phyloP scores from a whole-genome alignment of 1,139 yeast species.

The Scheffersomyces titani region DNA sequence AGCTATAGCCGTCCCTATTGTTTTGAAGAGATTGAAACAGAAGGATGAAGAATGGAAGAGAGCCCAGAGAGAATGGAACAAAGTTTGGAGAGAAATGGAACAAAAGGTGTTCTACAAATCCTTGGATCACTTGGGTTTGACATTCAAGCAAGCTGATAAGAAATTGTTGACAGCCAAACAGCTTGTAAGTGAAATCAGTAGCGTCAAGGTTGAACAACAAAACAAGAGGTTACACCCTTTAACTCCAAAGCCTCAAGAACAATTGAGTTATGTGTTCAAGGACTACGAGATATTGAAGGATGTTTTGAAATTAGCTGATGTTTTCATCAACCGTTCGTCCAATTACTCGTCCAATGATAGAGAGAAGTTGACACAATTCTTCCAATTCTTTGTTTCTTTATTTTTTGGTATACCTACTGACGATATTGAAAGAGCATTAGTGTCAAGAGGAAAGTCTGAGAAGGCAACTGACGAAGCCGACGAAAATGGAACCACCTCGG shows the following conservation, averaged over 20 bases:
- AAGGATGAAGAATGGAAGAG: constrained; percentile 99
- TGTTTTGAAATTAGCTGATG: constrained; percentile 65
- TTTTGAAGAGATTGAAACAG: constrained; percentile 87
- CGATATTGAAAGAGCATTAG: constrained; percentile 27
- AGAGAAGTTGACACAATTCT: constrained; percentile 70
- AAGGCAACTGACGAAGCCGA: constrained; percentile 8
- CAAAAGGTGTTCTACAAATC: constrained; percentile 93
- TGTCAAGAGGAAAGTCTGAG: constrained; percentile 19
- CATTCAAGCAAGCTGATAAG: constrained; percentile 95
- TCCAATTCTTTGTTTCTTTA: constrained; percentile 66
- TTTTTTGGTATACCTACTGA: constrained; percentile 61
- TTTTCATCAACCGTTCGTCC: constrained; percentile 68
- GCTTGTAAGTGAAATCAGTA: constrained; percentile 85
- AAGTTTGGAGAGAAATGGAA: constrained; percentile 98
- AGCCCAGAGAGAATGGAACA: constrained; percentile 98
- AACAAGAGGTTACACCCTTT: constrained; percentile 78
- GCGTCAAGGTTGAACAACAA: constrained; percentile 87
- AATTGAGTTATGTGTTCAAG: constrained; percentile 64
- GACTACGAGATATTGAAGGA: constrained; percentile 76
- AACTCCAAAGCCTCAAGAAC: constrained; percentile 83
- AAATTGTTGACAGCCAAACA: constrained; percentile 88
- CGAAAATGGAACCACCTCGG: constrained; percentile 13
- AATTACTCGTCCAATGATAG: constrained; percentile 82
- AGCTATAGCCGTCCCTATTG: constrained; percentile 91
- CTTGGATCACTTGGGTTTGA: constrained; percentile 90